Evolutionary conservation across 306 rosid genomes (phyloP), one percentile per base, ranked within the genome.

Genomic region (Trifolium subterraneum): DNA sequence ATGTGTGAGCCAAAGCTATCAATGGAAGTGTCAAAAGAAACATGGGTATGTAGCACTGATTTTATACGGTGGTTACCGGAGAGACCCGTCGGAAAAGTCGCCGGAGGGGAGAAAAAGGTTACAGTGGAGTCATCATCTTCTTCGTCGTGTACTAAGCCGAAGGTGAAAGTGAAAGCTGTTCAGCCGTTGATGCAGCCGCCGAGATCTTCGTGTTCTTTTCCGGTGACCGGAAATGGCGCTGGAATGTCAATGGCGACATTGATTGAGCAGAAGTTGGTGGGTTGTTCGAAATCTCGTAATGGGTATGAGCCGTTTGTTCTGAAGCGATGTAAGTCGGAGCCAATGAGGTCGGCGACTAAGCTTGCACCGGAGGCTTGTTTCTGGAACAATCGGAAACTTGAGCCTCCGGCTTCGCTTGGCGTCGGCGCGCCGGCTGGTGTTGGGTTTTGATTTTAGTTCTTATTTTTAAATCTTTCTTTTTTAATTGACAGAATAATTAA

Each of bases 1-100:
- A 92, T 94, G 97, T 92, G 92, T 56, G 99, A 94, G 76, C 99
- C 99, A 0, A 94, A 94, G 82, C 75, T 92, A n/a, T 94, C 99
- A 0, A 92, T 94, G 99, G 99, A 94, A 74, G 99, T 94, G 0
- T 94, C 99, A 2, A 92, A 85, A 78, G 99, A 92, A 70, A 94
- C 99, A 0, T 94, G 99, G 99, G 90, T 94, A 0, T 88, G 99
- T 82, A 87, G 86, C 73, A 88, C 89, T 18, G 99, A 94, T 82
- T 94, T 90, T 80, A 75, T 90, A 75, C 85, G 93, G 54, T 85
- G 92, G 85, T 64, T 78, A 12, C 99, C 99, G 45, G 94, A 86
- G 69, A 90, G 82, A 63, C 86, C 81, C 2, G 62, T 50, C 76
- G 80, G 55, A n/a, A 86, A 79, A 68, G 2, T 8, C 0, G 56